Evolutionary conservation across 2,329 filamentous ascomycete species (phyloP), one percentile per base, ranked within the genome.

Genomic region (Macrophomina phaseolina): DNA sequence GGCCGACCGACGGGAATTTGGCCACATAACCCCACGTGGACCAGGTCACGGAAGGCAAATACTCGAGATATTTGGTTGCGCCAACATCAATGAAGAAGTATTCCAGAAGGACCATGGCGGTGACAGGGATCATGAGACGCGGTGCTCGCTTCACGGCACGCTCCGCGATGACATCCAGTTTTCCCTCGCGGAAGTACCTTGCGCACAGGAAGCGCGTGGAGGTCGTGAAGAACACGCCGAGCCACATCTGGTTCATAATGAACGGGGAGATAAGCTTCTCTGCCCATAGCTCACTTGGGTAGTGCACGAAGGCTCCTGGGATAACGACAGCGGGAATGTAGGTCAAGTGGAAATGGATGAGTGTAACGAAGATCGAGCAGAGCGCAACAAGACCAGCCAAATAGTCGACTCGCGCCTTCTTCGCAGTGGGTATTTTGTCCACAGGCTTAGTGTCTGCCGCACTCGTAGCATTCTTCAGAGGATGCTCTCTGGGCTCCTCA

Each of bases 181-280:
- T 79, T 18, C 81, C 82, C 4, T 75, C 78, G 53, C 74, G 76
- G 8, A 84, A 74, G 62, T 82, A 84, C 46, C 75, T 75, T 1
- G 77, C 73, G 12, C 78, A 76, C 36, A 84, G 67, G 70, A 84
- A 84, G 55, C 82, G 79, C 46, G 80, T 81, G 0, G 82, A 82
- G 7, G 80, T 84, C 8, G 81, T 81, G 71, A 84, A 81, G 73
- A 84, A 84, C 30, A 81, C 79, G 23, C 82, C 82, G 12, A 84
- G 79, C 79, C 81, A 83, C 66, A 83, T 76, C 49, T 79, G 79
- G 38, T 83, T 82, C 42, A 83, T 76, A 11, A 83, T 70, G 68
- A 80, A 83, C 1, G 81, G 77, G 0, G 78, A 79, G 23, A 83
- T 71, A 11, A 80, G 79, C 68, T 78, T 80, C 38, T 78, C 76